Evolutionary conservation across 2,329 filamentous ascomycete species (phyloP).

Genomic region (Neonectria neomacrospora): DNA sequence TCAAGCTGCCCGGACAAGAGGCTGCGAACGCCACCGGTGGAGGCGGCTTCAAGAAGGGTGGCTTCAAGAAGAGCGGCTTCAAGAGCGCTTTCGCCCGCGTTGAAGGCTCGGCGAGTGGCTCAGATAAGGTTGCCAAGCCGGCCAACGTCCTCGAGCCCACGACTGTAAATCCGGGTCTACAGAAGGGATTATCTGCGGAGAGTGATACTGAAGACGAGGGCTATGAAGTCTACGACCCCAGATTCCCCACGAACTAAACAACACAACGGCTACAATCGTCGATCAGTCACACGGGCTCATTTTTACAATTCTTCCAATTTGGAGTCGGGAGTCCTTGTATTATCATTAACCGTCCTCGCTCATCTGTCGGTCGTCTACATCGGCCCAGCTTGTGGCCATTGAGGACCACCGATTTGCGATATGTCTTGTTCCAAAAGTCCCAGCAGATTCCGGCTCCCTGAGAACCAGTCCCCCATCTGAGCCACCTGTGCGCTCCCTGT

Average conservation of each 20-base stretch:
- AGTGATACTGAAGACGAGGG: slow-evolving; percentile 77
- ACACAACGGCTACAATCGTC: background rate
- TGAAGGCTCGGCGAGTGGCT: slow-evolving; percentile 50
- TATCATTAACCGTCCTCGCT: slow-evolving; percentile 13
- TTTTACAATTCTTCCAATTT: background rate
- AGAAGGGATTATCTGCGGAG: slow-evolving; percentile 53
- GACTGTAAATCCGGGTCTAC: slow-evolving; percentile 32
- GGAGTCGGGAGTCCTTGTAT: slow-evolving; percentile 19
- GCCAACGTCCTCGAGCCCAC: slow-evolving; percentile 35
- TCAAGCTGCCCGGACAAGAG: slow-evolving; percentile 64
- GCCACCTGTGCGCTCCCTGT: slow-evolving; percentile 49
- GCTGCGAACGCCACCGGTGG: slow-evolving; percentile 45
- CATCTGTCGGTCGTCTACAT: slow-evolving; percentile 32
- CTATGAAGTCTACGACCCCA: slow-evolving; percentile 75
- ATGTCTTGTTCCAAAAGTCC: slow-evolving; percentile 72
- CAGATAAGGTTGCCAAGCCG: slow-evolving; percentile 53
- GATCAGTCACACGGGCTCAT: background rate
- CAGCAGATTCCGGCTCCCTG: slow-evolving; percentile 72
- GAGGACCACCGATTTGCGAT: slow-evolving; percentile 55
- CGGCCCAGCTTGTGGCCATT: slow-evolving; percentile 47
- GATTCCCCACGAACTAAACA: slow-evolving; percentile 68
- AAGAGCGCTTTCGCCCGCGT: slow-evolving; percentile 77
- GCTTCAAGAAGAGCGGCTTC: slow-evolving; percentile 86
- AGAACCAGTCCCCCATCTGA: slow-evolving; percentile 73
- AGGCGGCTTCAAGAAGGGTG: slow-evolving; percentile 72